Evolutionary conservation across 495 filamentous ascomycete genomes (phyloP), one percentile per base, ranked within the genome.

Genomic region (Penicillium robsamsonii): DNA sequence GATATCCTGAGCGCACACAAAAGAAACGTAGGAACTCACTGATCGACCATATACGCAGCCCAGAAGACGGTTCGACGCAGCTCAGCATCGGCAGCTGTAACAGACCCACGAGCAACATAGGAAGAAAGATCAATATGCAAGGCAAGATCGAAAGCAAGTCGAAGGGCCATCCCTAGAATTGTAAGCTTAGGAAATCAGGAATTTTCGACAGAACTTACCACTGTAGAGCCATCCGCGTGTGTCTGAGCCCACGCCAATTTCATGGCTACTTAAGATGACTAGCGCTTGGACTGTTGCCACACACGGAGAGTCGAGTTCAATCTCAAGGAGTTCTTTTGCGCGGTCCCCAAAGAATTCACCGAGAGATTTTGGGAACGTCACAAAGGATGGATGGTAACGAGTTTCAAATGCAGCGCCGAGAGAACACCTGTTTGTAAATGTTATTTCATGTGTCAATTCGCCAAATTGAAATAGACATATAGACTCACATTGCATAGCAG

Each of bases 181-280:
- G 17, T 13, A 18, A 45, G 41, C 20, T 4, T 42, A 42, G 20
- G 1, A 44, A 18, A 17, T 5, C 1, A 20, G n/a, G 25, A 20
- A 30, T 0, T 37, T 37, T 22, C n/a, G 18, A 17, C 18, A 30
- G 33, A 7, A 47, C 56, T 56, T 65, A 69, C 73, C 73, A 47
- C 66, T 69, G 48, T 73, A 73, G 5, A 76, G 55, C 73, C 71
- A 74, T 4, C 71, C 73, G 37, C 72, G 57, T 20, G 70, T 53
- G 55, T 75, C 69, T 29, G 56, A 55, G 2, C 51, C 65, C n/a
- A 56, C 54, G 9, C 50, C 61, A 17, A 62, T 57, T 17, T 76
- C 73, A 50, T 66, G 56, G 9, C 55, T 61, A 24, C 71, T 73
- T 13, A 76, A 50, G 17, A 76, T 60, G 0, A 70, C 67, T 31